Conservation (phyloP, 2,329 filamentous ascomycete species). For the Myriosclerotinia duriaeana region DNA sequence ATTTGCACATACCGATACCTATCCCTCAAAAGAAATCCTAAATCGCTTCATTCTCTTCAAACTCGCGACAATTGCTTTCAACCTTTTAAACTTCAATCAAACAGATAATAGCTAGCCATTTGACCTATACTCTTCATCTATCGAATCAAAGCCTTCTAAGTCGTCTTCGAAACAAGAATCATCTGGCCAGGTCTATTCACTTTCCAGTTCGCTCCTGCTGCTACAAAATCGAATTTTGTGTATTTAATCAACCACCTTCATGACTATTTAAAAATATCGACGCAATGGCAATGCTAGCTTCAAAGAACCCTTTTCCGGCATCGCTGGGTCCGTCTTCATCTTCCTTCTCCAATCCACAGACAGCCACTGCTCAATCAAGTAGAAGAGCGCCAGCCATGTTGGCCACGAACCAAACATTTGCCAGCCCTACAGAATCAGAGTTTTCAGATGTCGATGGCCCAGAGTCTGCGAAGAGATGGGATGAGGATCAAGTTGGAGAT, state of each 20-base stretch:
- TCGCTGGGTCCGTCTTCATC: conserved; percentile 51
- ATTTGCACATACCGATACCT: neutral
- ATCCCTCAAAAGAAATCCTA: neutral
- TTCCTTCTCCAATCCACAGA: conserved; percentile 49
- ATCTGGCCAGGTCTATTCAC: neutral
- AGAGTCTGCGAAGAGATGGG: conserved; percentile 80
- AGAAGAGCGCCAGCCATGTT: conserved; percentile 54
- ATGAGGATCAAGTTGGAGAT: conserved; percentile 86
- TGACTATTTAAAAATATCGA: conserved; percentile 32
- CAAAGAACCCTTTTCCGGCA: conserved; percentile 68
- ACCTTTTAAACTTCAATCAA: neutral
- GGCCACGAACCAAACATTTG: conserved; percentile 54
- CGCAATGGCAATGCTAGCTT: conserved; percentile 74
- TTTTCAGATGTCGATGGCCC: conserved; percentile 81
- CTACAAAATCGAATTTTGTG: neutral
- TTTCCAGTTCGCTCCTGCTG: conserved; percentile 15
- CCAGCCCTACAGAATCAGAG: conserved; percentile 87
- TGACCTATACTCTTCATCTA: neutral
- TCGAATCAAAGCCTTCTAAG: neutral
- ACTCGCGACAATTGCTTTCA: conserved; percentile 5
- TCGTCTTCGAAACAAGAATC: neutral
- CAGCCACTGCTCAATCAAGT: conserved; percentile 52
- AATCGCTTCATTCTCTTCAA: neutral
- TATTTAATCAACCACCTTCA: conserved; percentile 26
- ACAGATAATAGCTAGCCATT: neutral